Evolutionary conservation across 495 filamentous ascomycete species (phyloP), one percentile per base, ranked within the genome.

Genomic region (Neurospora sp.): DNA sequence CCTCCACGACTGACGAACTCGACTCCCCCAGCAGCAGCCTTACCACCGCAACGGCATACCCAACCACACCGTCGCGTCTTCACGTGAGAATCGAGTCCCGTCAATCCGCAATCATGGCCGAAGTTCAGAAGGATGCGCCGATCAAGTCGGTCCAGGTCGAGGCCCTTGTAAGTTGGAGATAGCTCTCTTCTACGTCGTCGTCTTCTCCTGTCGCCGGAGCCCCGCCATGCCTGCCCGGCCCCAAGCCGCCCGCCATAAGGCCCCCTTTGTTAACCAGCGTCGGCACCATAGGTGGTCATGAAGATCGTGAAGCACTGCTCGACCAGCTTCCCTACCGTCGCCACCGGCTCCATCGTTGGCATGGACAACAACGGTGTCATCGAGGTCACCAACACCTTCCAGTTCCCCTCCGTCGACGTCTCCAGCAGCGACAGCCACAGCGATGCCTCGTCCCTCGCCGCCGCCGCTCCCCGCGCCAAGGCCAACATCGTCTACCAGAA

Each of bases 271-370:
- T 66, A 66, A 72, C 74, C 78, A 76, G 76, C 74, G 69, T 40
- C 39, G 31, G 46, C 31, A 72, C 39, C 66, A 74, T 80, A 96
- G 93, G 93, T 97, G 80, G 93, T 95, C 71, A 93, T 97, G 93
- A 97, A 97, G 85, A 93, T 98, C 78, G 93, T 96, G 78, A 97
- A 94, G 85, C 93, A 96, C 86, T 92, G 91, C 86, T 91, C 93
- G 37, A 88, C 93, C 75, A 87, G 86, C 73, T 98, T 96, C 85
- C 96, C 95, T 72, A 94, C 93, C 41, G 92, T 89, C 31, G 93
- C 94, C 71, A 98, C 93, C 71, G 94, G 94, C 71, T 93, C 92
- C 69, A 86, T 97, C 44, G 92, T 97, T 71, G 96, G 96, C 78
- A 94, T 99, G 93, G 96, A 98, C 79, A 89, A 90, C 75, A 90